These are phyloP conservation scores for Ceratobasidium sp. DNA, from an alignment of 1,284 basidiomycete species.

Conservation along the genomic window DNA sequence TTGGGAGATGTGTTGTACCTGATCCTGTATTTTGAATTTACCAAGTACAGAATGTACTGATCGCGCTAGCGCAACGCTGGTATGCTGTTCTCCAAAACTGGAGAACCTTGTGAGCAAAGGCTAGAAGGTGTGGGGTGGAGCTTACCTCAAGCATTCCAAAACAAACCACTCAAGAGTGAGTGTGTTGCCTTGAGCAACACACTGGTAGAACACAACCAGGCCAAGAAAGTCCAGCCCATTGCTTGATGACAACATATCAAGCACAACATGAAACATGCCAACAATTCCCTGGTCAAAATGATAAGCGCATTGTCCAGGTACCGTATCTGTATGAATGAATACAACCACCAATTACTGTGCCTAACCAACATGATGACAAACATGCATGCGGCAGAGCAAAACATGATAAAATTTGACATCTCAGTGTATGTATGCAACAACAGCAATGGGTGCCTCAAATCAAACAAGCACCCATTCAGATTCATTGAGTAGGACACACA, in stretches of 20 bases:
- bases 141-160: slow-evolving; percentile 5
- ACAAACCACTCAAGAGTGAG: background rate
- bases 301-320: too few species aligned
- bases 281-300: background rate
- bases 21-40: background rate
- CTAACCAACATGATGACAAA: too few species aligned
- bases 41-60: background rate
- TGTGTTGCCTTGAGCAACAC: background rate
- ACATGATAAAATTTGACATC: too few species aligned
- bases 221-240: background rate
- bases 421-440: too few species aligned
- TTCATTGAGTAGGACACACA: background rate
- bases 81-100: slow-evolving; percentile 1
- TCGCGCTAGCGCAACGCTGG: background rate
- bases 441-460: too few species aligned
- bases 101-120: background rate
- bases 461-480: too few species aligned
- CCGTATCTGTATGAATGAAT: too few species aligned
- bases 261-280: slow-evolving; percentile 1
- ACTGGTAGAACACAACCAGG: background rate
- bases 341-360: too few species aligned
- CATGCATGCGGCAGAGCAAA: too few species aligned
- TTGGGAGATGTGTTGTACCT: background rate
- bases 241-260: background rate
- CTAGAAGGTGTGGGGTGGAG: background rate